Base-by-base conservation (phyloP, 2,329 filamentous ascomycete species). In the Cercospora zeae-maydis region DNA sequence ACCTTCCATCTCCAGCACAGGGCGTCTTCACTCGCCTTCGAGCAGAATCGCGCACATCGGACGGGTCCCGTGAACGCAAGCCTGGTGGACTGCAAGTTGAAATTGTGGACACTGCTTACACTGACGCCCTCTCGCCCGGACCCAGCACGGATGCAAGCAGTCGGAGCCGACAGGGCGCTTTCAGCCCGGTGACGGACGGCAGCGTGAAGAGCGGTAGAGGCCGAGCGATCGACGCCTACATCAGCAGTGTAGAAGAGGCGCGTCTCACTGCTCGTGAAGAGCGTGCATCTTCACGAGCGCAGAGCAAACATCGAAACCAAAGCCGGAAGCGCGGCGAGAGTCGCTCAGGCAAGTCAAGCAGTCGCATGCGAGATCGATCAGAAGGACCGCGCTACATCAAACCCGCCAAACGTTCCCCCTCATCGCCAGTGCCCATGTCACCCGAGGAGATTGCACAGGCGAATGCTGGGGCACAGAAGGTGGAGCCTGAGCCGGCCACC, bases 351-450 rank as follows among this genome's bases (percentile, higher is more conserved):
- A 64, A 69, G 82, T 81, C 55, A 78, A 56, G 56, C 82, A 82
- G 68, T 73, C 79, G 31, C 76, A 76, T 63, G 78, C 81, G 10
- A 30, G 66, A 74, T 10, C 57, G 76, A 10, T 92, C 91, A 0
- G 85, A 88, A 67, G 88, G 89, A 45, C 86, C 90, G 62, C 84
- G 88, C 21, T 88, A 87, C 67, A 92, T 89, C 66, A 89, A 87
- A 72, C 86, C 89, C 16, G 85, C 87, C 11, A 96, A 96, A 77
- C 84, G 90, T 21, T 97, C 93, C 1, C 93, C 93, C 0, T 96
- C 92, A 1, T 97, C 93, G 0, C 93, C 93, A 0, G 84, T 96
- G 1, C 92, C 93, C 2, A 97, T 97, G 93, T 96, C 93, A 2
- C 92, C 92, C 0, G 91, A 96, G 70, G 92, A 97, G 71, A 77